A percentile compares a stretch with the other conserved stretches of the same genome.
Evolutionary conservation across 1,284 basidiomycete genomes (phyloP).

Genomic region (Papiliotrema nemorosa): DNA sequence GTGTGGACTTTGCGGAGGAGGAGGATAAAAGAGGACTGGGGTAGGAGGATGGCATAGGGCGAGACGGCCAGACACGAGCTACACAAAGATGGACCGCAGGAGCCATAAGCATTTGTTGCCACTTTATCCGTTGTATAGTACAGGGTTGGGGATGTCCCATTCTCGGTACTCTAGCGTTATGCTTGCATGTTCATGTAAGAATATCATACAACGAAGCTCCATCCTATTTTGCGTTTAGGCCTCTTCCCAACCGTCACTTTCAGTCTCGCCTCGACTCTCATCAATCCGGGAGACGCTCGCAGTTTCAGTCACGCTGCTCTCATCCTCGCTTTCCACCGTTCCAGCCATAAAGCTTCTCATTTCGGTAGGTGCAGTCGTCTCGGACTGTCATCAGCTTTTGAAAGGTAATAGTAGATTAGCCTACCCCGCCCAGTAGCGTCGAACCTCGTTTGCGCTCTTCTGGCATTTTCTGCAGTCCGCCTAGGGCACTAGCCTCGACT

Average conservation of each 20-base stretch:
- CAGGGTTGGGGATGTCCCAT: too few species aligned
- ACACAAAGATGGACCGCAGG: too few species aligned
- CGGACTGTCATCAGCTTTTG: slow-evolving; percentile 14
- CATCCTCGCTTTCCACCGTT: slow-evolving; percentile 7
- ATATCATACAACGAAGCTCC: not conserved
- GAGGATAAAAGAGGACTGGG: too few species aligned
- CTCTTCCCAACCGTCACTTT: slow-evolving; percentile 10
- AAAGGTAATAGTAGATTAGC: slow-evolving; percentile 15
- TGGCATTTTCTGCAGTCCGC: slow-evolving; percentile 19
- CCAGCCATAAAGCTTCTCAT: not conserved
- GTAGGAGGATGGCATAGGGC: too few species aligned
- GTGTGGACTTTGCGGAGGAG: too few species aligned
- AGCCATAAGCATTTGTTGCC: too few species aligned
- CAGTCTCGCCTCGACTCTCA: slow-evolving; percentile 3
- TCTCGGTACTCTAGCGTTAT: too few species aligned
- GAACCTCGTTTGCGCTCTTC: slow-evolving; percentile 15
- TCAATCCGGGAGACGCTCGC: not conserved
- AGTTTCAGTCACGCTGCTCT: slow-evolving; percentile 8
- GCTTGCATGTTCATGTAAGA: not conserved
- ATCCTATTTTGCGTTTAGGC: not conserved
- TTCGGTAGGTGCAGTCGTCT: slow-evolving; percentile 9
- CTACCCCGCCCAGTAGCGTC: slow-evolving; percentile 23
- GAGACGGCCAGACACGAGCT: too few species aligned
- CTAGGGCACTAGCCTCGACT: slow-evolving; percentile 16
- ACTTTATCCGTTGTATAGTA: too few species aligned